Percentiles rank a stretch among this genome's conserved stretches.
phyloP scores from a whole-genome alignment of 352 stramenopile genomes.

The Globisporangium cystogenes region DNA sequence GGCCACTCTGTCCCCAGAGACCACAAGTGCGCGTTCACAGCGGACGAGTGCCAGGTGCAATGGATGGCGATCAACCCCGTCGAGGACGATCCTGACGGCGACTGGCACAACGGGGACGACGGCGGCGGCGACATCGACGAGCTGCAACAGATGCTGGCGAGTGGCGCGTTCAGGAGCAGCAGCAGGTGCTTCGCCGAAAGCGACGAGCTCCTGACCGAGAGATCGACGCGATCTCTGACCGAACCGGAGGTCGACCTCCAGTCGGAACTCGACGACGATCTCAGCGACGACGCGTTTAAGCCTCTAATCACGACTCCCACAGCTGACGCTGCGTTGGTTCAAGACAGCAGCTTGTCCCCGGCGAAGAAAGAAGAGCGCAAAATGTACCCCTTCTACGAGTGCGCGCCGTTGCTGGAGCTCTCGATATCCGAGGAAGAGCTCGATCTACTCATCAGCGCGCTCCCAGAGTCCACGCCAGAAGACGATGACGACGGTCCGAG shows the following conservation, averaged over 20 bases:
- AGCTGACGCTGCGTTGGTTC: neutral
- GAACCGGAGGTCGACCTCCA: neutral
- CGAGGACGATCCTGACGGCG: conserved; percentile 21
- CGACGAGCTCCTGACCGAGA: conserved; percentile 1
- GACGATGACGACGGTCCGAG: neutral
- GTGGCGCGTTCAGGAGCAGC: neutral
- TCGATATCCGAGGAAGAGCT: conserved; percentile 51
- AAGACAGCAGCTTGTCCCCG: neutral
- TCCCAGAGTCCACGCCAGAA: conserved; percentile 12
- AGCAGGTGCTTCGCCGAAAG: neutral
- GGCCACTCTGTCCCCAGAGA: conserved; percentile 16
- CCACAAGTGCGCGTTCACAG: conserved; percentile 20
- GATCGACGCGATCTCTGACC: neutral
- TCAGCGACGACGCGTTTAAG: neutral
- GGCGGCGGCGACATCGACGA: neutral
- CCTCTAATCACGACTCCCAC: neutral
- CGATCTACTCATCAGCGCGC: conserved; percentile 41
- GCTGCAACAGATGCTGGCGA: conserved; percentile 7
- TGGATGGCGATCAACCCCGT: conserved; percentile 71
- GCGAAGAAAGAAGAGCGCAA: conserved; percentile 4
- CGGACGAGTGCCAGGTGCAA: conserved; percentile 47
- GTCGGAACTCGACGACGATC: neutral
- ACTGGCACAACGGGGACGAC: conserved; percentile 2
- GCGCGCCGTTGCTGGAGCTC: conserved; percentile 39
- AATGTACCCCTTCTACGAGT: conserved; percentile 2